phyloP scores from a whole-genome alignment of 176 grass and related monocot genomes.

The Saccharum spontaneum region DNA sequence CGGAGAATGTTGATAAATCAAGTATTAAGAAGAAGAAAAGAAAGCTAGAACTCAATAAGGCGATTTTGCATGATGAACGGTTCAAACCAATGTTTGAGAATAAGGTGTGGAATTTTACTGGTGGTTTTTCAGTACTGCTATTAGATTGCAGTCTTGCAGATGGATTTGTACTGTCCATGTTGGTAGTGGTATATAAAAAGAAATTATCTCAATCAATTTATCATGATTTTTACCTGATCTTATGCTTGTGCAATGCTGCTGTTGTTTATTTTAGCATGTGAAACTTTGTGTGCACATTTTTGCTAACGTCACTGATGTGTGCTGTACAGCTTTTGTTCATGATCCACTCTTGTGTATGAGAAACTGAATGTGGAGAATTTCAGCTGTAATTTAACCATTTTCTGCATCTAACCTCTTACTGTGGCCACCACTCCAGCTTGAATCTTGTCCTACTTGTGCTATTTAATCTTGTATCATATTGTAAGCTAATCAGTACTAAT shows the following conservation, averaged over 20 bases:
- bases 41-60: conserved; percentile 42
- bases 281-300: not conserved
- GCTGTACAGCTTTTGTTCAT: conserved; percentile 1
- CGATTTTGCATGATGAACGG: conserved; percentile 56
- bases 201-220: conserved; percentile 13
- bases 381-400: conserved; percentile 10
- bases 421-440: not conserved
- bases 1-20: conserved; percentile 55
- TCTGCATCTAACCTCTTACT: not conserved
- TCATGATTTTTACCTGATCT: not conserved
- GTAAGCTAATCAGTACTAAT: not conserved
- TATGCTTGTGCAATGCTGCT: not conserved
- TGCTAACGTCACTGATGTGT: not conserved
- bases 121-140: not conserved
- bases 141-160: conserved; percentile 5
- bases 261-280: not conserved
- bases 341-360: not conserved
- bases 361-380: not conserved
- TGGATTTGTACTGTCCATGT: not conserved
- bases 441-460: conserved; percentile 3
- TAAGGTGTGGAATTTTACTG: conserved; percentile 44
- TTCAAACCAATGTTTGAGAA: conserved; percentile 69
- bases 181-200: not conserved
- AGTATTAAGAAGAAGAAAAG: conserved; percentile 59
- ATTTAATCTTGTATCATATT: not conserved